Evolutionary conservation across 2,329 filamentous ascomycete genomes (phyloP).

Genomic region (Sclerotinia nivalis): DNA sequence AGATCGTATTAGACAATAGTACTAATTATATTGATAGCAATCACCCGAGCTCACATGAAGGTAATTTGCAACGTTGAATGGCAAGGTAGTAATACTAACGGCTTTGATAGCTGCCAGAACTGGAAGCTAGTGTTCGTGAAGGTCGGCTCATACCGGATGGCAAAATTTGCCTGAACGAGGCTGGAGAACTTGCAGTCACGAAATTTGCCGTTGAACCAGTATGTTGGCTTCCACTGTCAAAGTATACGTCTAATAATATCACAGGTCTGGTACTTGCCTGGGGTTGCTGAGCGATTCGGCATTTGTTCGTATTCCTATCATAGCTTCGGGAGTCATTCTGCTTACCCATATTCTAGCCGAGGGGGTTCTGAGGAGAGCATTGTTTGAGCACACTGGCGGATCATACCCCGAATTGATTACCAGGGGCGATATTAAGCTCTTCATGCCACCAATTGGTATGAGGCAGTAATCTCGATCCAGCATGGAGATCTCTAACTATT

Average conservation of each 20-base stretch:
- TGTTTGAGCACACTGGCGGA: constrained; percentile 95
- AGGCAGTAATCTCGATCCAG: constrained; percentile 65
- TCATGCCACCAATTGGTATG: constrained; percentile 89
- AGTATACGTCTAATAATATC: neutral
- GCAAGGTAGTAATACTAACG: constrained; percentile 22
- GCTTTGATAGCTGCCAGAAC: constrained; percentile 70
- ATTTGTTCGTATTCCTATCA: constrained; percentile 50
- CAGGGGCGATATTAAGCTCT: constrained; percentile 89
- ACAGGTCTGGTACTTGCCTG: constrained; percentile 77
- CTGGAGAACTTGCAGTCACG: constrained; percentile 86
- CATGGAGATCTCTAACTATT: constrained; percentile 22
- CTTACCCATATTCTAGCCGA: constrained; percentile 83
- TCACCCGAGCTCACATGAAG: constrained; percentile 44
- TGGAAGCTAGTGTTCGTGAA: constrained; percentile 80
- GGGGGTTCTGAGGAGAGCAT: constrained; percentile 75
- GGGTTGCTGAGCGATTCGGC: constrained; percentile 88
- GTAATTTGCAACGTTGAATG: constrained; percentile 26
- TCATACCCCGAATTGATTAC: constrained; percentile 97
- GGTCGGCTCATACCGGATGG: constrained; percentile 78
- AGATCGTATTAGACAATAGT: constrained; percentile 6
- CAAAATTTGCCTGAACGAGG: constrained; percentile 81
- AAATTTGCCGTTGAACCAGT: constrained; percentile 98
- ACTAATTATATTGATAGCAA: constrained; percentile 36
- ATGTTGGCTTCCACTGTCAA: constrained; percentile 70
- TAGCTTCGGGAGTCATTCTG: constrained; percentile 40